Evolutionary conservation across 1,139 yeast species (phyloP), one percentile per base, ranked within the genome.

Genomic region (Pichia sp.): DNA sequence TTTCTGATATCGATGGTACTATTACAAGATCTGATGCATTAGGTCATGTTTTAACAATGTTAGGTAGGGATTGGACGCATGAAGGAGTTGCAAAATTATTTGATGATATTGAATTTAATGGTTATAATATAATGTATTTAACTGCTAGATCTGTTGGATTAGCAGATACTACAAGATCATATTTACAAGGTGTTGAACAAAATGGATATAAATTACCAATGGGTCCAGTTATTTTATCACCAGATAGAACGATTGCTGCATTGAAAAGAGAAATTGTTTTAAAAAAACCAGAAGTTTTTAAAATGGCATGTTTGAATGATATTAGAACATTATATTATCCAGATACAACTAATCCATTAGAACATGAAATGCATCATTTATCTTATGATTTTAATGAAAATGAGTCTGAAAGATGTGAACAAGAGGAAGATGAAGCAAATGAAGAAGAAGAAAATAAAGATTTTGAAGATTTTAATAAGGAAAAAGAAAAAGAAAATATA

Each of bases 21-120:
- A 94, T 94, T 56, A 94, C 99, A 31, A 89, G 89, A 65, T 88
- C 97, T 0, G 99, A 94, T 70, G 98, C 98, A 0, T 72, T 94
- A 59, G 99, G 99, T 4, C 99, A 94, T 67, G 94, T 94, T 2
- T 72, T 92, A 65, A 90, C 95, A 35, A 82, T 92, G 78, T 73
- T 94, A 44, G 99, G 99, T 2, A 78, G 89, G 57, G 99, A 94
- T 68, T 94, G 98, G 98, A 94, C 98, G 0, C 99, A 94, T 64
- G 79, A 83, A 1, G 99, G 98, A 29, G 98, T 94, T 40, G 96
- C 97, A 2, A 83, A 82, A 58, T 71, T 94, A 52, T 94, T 90
- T 65, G 81, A 81, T 31, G 98, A 94, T 65, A 92, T 94, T 54
- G 66, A 76, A 43, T 72, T 76, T 50, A 94, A 94, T 64, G 98